These are phyloP conservation scores for Pythium inflatum DNA, from an alignment of 352 stramenopile species.

Conservation along the genomic window DNA sequence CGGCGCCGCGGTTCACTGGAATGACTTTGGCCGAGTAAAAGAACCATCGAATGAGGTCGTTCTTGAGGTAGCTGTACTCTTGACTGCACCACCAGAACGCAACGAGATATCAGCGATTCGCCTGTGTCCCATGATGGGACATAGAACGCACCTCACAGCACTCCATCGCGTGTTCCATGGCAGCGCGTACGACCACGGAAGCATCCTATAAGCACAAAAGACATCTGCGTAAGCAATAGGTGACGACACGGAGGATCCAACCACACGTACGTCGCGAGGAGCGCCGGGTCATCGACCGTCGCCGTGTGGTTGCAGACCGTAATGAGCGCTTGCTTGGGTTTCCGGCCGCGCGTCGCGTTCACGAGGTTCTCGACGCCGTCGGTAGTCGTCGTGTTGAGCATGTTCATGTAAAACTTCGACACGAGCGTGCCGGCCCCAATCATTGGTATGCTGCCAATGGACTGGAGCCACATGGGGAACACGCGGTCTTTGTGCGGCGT, in stretches of 20 bases:
- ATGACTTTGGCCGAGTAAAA: conserved; percentile 79
- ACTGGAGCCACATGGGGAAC: conserved; percentile 75
- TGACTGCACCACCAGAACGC: conserved; percentile 63
- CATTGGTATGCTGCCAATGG: conserved; percentile 55
- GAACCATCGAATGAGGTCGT: conserved; percentile 48
- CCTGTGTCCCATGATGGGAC: no score
- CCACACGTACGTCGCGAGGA: conserved; percentile 63
- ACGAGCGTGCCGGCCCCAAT: conserved; percentile 49
- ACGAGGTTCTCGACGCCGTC: conserved; percentile 54
- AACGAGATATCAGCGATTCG: no score
- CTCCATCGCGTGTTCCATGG: conserved; percentile 71
- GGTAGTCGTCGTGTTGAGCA: conserved; percentile 53
- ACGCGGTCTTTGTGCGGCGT: conserved; percentile 33
- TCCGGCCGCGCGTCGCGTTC: conserved; percentile 47
- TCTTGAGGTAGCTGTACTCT: conserved; percentile 84
- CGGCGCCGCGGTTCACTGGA: conserved; percentile 70
- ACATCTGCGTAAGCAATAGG: background rate
- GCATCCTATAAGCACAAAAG: conserved; percentile 45
- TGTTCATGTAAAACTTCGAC: conserved; percentile 62
- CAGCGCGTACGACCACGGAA: conserved; percentile 70
- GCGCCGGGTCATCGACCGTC: conserved; percentile 76
- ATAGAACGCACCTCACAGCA: conserved; percentile 68
- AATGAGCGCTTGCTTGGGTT: conserved; percentile 60
- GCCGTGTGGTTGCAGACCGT: conserved; percentile 87
- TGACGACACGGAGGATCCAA: background rate